Percentiles rank a stretch among this genome's conserved stretches.
Evolutionary conservation across 768 basidiomycete species (phyloP).

Genomic region (Pisolithus sp.): DNA sequence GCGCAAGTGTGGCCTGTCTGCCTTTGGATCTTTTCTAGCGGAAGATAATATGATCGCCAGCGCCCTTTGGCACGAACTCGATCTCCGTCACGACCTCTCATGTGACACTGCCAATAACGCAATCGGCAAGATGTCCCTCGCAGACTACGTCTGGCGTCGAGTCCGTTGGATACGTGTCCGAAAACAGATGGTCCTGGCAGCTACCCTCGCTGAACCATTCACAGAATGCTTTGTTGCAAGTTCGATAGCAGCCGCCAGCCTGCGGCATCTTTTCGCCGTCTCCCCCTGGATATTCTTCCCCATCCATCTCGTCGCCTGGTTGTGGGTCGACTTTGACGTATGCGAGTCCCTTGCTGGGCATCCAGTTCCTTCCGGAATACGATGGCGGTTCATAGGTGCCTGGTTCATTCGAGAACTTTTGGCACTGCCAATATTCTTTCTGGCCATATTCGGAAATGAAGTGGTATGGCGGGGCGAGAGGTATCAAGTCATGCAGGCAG

Average conservation of each 20-base stretch:
- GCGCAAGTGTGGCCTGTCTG: conserved; percentile 51
- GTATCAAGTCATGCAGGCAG: conserved; percentile 71
- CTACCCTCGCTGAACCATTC: conserved; percentile 87
- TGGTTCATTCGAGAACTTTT: conserved; percentile 78
- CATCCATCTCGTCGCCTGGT: conserved; percentile 63
- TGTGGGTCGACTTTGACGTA: conserved; percentile 76
- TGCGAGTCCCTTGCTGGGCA: conserved; percentile 70
- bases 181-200: conserved; percentile 85
- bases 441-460: conserved; percentile 74
- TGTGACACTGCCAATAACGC: conserved; percentile 86
- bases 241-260: conserved; percentile 51
- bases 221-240: conserved; percentile 80
- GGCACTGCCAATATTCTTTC: conserved; percentile 82
- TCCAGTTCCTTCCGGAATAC: conserved; percentile 42
- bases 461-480: conserved; percentile 83
- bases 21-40: conserved; percentile 84
- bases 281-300: conserved; percentile 49
- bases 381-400: conserved; percentile 60
- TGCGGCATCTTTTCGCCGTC: conserved; percentile 43
- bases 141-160: conserved; percentile 81
- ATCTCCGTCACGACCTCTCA: conserved; percentile 81
- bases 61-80: conserved; percentile 90
- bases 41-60: conserved; percentile 98
- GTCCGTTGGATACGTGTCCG: conserved; percentile 96
- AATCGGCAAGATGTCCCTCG: conserved; percentile 80